These are phyloP conservation scores for Puccinia hordei DNA, from an alignment of 1,284 basidiomycete species.

Conservation along the genomic window DNA sequence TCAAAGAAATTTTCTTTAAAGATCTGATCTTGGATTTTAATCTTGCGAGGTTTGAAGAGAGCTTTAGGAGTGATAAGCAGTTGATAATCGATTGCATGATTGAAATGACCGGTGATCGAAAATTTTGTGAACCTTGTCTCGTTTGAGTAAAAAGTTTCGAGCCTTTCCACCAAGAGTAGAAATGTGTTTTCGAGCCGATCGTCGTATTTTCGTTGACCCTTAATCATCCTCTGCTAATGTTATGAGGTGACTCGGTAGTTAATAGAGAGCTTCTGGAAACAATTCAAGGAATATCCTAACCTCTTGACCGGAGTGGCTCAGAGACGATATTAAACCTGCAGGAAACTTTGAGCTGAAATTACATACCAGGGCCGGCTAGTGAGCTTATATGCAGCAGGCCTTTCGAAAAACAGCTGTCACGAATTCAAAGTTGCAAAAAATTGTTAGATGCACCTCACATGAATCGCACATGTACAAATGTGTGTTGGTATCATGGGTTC, in stretches of 20 bases:
- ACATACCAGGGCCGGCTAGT: too few species aligned
- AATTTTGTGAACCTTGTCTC: background rate
- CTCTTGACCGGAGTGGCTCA: too few species aligned
- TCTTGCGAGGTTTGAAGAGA: conserved; percentile 12
- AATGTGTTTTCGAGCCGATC: background rate
- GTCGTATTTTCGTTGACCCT: background rate
- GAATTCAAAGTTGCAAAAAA: too few species aligned
- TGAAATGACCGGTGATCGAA: conserved; percentile 20
- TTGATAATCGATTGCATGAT: background rate
- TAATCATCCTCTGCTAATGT: conserved; percentile 5
- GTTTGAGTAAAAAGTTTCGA: conserved; percentile 3
- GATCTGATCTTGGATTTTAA: conserved; percentile 1
- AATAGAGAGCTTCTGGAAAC: background rate
- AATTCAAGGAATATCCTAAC: too few species aligned
- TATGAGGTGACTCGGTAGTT: background rate
- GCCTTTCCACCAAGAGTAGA: background rate
- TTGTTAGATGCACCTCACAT: too few species aligned
- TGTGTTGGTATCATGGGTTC: too few species aligned
- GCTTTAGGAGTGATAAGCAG: conserved; percentile 19
- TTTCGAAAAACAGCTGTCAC: too few species aligned
- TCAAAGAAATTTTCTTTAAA: conserved; percentile 7
- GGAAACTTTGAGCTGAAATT: too few species aligned
- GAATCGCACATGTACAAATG: too few species aligned
- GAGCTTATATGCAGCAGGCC: too few species aligned
- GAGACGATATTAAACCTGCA: too few species aligned